Conservation (phyloP, 129 eudicot species). For the Flaveria sonorensis region DNA sequence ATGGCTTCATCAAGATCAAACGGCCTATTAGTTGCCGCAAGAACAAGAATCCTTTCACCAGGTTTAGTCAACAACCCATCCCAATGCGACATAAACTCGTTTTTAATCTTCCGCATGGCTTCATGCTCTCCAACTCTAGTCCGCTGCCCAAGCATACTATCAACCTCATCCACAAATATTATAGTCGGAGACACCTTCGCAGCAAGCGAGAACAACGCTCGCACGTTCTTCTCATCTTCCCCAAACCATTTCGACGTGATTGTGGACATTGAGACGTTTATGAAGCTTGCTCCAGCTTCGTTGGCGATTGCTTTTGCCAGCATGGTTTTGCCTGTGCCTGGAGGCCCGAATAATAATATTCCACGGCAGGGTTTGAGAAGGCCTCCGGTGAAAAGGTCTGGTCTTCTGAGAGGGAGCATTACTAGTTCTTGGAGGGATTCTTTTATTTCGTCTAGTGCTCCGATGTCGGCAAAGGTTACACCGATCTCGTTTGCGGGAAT, state of each 20-base stretch:
- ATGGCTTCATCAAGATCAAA: slow-evolving; percentile 97
- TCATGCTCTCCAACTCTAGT: slow-evolving; percentile 97
- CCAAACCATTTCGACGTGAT: slow-evolving; percentile 99
- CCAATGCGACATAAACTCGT: slow-evolving; percentile 97
- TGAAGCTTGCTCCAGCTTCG: slow-evolving; percentile 96
- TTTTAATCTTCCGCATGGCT: slow-evolving; percentile 92
- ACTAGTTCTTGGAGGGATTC: slow-evolving; percentile 92
- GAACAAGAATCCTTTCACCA: slow-evolving; percentile 89
- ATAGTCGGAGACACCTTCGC: slow-evolving; percentile 92
- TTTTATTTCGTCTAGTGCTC: slow-evolving; percentile 79
- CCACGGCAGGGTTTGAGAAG: slow-evolving; percentile 96
- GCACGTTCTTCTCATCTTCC: slow-evolving; percentile 91
- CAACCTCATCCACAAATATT: slow-evolving; percentile 90
- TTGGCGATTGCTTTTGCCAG: slow-evolving; percentile 93
- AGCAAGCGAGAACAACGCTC: slow-evolving; percentile 91
- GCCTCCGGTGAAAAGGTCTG: slow-evolving; percentile 91
- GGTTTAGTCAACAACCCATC: slow-evolving; percentile 80
- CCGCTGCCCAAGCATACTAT: slow-evolving; percentile 94
- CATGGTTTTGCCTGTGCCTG: slow-evolving; percentile 97
- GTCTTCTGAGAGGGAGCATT: slow-evolving; percentile 92
- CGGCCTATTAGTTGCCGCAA: slow-evolving; percentile 94
- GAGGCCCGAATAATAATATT: slow-evolving; percentile 82
- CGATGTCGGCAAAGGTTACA: slow-evolving; percentile 80
- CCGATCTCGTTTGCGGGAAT: slow-evolving; percentile 84
- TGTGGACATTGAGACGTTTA: slow-evolving; percentile 94